Base-by-base conservation (phyloP, 2,329 filamentous ascomycete species). In the Pseudocercospora crystallina region DNA sequence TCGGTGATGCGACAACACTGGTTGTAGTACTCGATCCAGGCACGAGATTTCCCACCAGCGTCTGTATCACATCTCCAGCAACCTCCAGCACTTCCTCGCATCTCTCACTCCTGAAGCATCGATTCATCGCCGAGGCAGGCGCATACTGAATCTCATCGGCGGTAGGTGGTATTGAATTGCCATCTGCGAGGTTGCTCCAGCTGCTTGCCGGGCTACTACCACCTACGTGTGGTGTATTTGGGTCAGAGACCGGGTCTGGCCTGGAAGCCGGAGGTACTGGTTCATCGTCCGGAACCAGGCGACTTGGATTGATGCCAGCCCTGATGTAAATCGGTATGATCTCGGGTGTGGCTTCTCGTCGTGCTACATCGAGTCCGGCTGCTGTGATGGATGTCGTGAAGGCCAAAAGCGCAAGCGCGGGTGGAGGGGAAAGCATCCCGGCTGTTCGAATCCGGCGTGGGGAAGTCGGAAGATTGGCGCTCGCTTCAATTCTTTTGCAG, bases 81-180 rank as follows among this genome's bases (percentile, higher is more conserved):
- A 34, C 37, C 20, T 47, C 45, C 2, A 47, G 8, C 33, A 47
- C 45, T 41, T 40, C 37, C 5, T 13, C 15, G 30, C 36, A 47
- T 32, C 9, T n/a, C 13, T 47, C 33, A 29, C 45, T 34, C 9
- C 26, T 33, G 37, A 47, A 41, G 31, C 45, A 41, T 15, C 9
- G 17, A 26, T 47, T 47, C 29, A 17, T 31, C 12, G 37, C 9
- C 10, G 35, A 14, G 4, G 45, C 35, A 2, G 45, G 30, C 13
- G 45, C 45, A 41, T 47, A 47, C 20, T 34, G 20, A 36, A 47
- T 41, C n/a, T 47, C 36, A 37, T 47, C 45, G 11, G 31, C 45
- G 8, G 26, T 17, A 2, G 44, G 44, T 34, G 45, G 36, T 30
- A 15, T 41, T 5, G 40, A 31, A 43, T 33, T 29, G 20, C 40